Evolutionary conservation across 805 yeast genomes (phyloP).

Genomic region (Yarrowia sp.): DNA sequence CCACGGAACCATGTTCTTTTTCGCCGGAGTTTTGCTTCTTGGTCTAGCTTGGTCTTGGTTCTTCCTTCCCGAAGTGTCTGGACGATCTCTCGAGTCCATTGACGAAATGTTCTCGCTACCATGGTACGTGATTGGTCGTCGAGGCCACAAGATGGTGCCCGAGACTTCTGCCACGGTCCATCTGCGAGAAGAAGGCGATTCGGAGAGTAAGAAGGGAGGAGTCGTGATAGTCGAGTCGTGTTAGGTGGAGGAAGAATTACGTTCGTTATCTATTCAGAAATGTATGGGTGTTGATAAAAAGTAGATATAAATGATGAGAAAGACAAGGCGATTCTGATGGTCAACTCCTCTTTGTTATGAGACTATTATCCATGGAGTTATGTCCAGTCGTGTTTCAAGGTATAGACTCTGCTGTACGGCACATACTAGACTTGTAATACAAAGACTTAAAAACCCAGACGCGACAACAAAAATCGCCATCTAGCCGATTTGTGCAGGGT

Average conservation of each 20-base stretch:
- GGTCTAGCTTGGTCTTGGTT: neutral
- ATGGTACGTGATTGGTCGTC: neutral
- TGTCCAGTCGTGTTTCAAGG: too few species aligned
- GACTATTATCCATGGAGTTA: too few species aligned
- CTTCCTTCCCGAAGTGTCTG: neutral
- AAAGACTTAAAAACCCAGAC: too few species aligned
- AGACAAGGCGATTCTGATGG: too few species aligned
- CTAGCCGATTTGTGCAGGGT: too few species aligned
- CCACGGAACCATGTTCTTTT: neutral
- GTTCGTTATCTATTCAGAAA: too few species aligned
- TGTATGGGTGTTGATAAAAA: too few species aligned
- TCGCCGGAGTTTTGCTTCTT: neutral
- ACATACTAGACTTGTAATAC: too few species aligned
- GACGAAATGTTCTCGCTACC: neutral
- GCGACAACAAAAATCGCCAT: too few species aligned
- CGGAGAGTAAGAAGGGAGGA: neutral
- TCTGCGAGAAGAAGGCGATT: neutral
- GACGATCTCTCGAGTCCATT: neutral
- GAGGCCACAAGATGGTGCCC: neutral
- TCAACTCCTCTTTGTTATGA: too few species aligned
- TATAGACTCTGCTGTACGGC: too few species aligned
- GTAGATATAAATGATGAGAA: too few species aligned
- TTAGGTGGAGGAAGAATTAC: neutral
- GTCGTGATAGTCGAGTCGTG: neutral
- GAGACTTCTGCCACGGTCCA: neutral